These are phyloP conservation scores for Saksenaea oblongispora DNA, from an alignment of 371 early-diverging fungal species.

Conservation along the genomic window DNA sequence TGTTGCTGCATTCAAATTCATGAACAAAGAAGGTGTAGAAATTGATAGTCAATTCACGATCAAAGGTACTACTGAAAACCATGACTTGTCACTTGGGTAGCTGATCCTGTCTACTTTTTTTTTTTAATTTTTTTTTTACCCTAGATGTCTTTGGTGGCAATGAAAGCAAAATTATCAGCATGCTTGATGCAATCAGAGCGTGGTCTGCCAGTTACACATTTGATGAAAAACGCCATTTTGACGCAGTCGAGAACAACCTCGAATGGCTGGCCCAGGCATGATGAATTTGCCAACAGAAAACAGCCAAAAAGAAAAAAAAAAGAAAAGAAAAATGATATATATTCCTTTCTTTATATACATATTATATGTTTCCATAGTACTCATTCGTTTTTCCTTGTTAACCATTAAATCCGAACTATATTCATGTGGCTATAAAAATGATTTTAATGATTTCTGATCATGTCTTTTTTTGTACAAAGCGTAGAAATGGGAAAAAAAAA, in stretches of 20 bases:
- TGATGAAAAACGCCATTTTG: background rate
- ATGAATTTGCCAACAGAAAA: background rate
- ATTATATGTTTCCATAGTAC: background rate
- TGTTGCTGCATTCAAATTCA: conserved; percentile 65
- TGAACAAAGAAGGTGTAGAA: conserved; percentile 60
- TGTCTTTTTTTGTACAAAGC: background rate
- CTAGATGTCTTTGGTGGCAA: conserved; percentile 57
- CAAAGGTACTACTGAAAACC: conserved; percentile 14
- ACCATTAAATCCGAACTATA: too few species aligned
- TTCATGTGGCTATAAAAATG: background rate
- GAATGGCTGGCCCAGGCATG: background rate
- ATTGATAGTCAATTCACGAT: conserved; percentile 57
- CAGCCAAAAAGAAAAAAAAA: too few species aligned
- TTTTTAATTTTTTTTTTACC: background rate
- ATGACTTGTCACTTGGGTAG: background rate
- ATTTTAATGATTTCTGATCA: background rate
- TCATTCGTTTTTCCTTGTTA: too few species aligned
- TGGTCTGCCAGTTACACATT: conserved; percentile 18
- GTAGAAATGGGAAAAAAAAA: background rate
- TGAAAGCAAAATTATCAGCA: conserved; percentile 49
- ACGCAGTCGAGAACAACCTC: background rate
- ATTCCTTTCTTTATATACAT: background rate
- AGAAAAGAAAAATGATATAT: background rate
- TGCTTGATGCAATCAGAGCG: conserved; percentile 52
- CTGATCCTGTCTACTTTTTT: background rate